Evolutionary conservation across 345 rosid genomes (phyloP), one percentile per base, ranked within the genome.

Genomic region (Durio zibethinus): DNA sequence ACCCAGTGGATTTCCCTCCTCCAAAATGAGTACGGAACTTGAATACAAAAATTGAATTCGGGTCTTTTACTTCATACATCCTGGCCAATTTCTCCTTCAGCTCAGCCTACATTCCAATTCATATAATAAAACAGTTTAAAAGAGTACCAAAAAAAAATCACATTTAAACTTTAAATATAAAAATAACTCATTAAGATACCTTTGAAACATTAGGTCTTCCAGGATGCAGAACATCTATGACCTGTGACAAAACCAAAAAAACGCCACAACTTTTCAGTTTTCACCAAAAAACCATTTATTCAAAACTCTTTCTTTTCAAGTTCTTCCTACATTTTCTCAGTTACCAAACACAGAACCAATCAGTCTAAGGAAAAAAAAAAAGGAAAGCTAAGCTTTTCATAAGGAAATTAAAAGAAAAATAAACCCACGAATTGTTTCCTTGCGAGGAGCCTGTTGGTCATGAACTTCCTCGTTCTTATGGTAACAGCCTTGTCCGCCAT

Each of bases 401-500:
- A 27, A 48, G 35, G 3, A n/a, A 48, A 52, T 2, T 60, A 18
- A 21, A 69, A 27, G 47, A 4, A 29, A 56, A 62, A 38, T 36
- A 4, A 36, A 78, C 98, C 87, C 73, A 96, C 99, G 76, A 96
- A 96, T 75, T 96, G 99, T 88, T 92, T 96, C 93, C 99, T 92
- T n/a, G 97, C 80, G 76, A 94, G 98, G 52, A 96, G 98, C 81
- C 99, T 87, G 84, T 96, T 96, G 60, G 99, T 96, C 98, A 96
- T 96, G 86, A 96, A 93, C 78, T 96, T 96, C 69, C 99, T 80
- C 53, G 97, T 96, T 2, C 98, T 78, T 53, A 96, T 89, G 0
- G 98, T 96, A 10, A 92, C 94, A 5, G 97, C 97, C 84, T 92
- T 96, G 80, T 93, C 99, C 81, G 97, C 92, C 97, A 91, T 93